phyloP scores from a whole-genome alignment of 371 early-diverging fungal genomes.

The Actinomortierella wolfii region DNA sequence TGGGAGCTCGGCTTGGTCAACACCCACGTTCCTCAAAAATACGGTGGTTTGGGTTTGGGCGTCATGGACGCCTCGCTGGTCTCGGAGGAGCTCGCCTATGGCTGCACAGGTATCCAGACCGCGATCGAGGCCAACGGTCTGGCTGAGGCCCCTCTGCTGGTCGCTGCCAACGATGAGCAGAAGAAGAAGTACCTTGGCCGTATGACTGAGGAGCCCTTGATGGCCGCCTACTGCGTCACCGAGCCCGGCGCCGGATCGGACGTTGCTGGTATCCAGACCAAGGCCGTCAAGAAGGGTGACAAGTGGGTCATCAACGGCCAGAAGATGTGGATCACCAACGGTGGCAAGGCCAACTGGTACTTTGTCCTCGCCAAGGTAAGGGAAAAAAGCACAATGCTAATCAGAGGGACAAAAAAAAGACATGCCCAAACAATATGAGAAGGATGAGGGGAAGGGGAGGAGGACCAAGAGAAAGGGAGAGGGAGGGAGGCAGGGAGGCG shows the following conservation, averaged over 20 bases:
- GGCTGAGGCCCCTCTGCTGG: slow-evolving; percentile 91
- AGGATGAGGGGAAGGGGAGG: too few species aligned
- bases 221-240: slow-evolving; percentile 92
- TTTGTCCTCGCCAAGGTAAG: slow-evolving; percentile 88
- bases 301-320: slow-evolving; percentile 86
- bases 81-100: slow-evolving; percentile 96
- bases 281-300: slow-evolving; percentile 87
- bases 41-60: slow-evolving; percentile 91
- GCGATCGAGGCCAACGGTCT: slow-evolving; percentile 96
- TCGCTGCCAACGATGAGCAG: slow-evolving; percentile 87
- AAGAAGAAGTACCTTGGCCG: slow-evolving; percentile 93
- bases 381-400: too few species aligned
- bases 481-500: too few species aligned
- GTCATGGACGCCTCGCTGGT: slow-evolving; percentile 89
- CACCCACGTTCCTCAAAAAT: slow-evolving; percentile 86
- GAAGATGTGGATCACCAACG: slow-evolving; percentile 98
- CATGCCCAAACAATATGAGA: too few species aligned
- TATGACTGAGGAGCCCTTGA: slow-evolving; percentile 79
- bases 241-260: slow-evolving; percentile 96
- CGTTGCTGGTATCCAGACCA: slow-evolving; percentile 89
- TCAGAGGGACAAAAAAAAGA: too few species aligned
- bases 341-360: slow-evolving; percentile 98
- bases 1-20: slow-evolving; percentile 97
- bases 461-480: too few species aligned
- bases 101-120: slow-evolving; percentile 96